Base-by-base conservation (phyloP, 2,329 filamentous ascomycete species). In the Sordariomycetes sp. region DNA sequence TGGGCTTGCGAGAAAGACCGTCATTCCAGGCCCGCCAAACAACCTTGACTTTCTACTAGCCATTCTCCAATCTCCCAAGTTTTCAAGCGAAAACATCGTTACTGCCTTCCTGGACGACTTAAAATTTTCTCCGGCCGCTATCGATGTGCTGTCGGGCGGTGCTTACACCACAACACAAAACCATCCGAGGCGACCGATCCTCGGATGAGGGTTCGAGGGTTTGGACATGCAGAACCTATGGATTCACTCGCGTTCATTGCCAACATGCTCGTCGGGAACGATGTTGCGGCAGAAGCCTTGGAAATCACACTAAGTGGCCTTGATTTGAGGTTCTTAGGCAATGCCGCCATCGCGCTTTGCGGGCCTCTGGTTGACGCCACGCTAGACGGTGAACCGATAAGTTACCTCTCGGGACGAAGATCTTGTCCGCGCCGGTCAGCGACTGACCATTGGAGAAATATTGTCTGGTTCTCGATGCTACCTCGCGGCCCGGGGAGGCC, bases 291-390 rank as follows among this genome's bases (percentile, higher is more conserved):
- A 3, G 82, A 83, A 64, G 74, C 72, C 0, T 66, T 86, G 0
- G 82, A 86, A 61, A 79, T 84, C 28, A 85, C 82, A 0, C 62
- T 85, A 17, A 76, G 72, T 15, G 82, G 82, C 0, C 82, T 82
- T 0, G 80, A 82, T 34, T 64, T 86, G 22, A 69, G 69, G 0
- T 85, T 85, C 61, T 65, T 79, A 2, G 72, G 72, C 2, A 67
- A 75, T 13, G 81, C 80, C 1, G 67, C 82, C 1, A 70, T 85
- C 8, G 74, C 82, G 2, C 61, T 85, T 45, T 82, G 82, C 53
- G 78, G 81, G 1, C 66, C 73, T 0, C 2, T 62, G 65, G 1
- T 60, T 67, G 0, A 68, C 77, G 24, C 72, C 76, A 1, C 78
- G 81, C 76, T 85, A 80, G 79, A 73, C 74, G 4, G 51, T n/a